Conservation (phyloP, 2,329 filamentous ascomycete genomes). For the Lanzia echinophila region DNA sequence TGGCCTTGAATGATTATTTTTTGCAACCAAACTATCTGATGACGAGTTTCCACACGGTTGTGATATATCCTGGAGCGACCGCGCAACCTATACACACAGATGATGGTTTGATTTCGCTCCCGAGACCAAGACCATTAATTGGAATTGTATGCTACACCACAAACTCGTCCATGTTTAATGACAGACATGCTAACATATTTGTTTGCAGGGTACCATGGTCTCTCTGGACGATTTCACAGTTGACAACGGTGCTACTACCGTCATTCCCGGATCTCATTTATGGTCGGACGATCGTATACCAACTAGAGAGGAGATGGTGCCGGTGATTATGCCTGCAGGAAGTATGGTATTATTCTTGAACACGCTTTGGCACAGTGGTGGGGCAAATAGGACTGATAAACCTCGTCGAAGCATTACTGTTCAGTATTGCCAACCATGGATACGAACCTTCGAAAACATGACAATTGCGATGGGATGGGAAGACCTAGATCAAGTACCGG, state of each 20-base stretch:
- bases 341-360: constrained; percentile 28
- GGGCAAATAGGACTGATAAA: constrained; percentile 21
- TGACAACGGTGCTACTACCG: constrained; percentile 27
- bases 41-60: constrained; percentile 34
- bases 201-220: constrained; percentile 27
- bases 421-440: constrained; percentile 32
- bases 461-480: constrained; percentile 32
- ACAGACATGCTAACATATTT: constrained; percentile 1
- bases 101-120: constrained; percentile 27
- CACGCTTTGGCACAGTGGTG: constrained; percentile 27
- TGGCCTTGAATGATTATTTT: constrained; percentile 37
- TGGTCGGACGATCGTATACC: constrained; percentile 28
- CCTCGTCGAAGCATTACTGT: constrained; percentile 23
- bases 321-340: constrained; percentile 27
- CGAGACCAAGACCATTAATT: constrained; percentile 27
- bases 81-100: constrained; percentile 34
- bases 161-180: not conserved
- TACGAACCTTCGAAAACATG: constrained; percentile 34
- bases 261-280: constrained; percentile 28
- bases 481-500: constrained; percentile 24
- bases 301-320: constrained; percentile 22
- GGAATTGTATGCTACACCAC: constrained; percentile 14
- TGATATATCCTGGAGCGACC: constrained; percentile 33
- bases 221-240: constrained; percentile 28
- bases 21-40: constrained; percentile 33